Evolutionary conservation across 495 filamentous ascomycete species (phyloP).

Genomic region (Daldinia grandis): DNA sequence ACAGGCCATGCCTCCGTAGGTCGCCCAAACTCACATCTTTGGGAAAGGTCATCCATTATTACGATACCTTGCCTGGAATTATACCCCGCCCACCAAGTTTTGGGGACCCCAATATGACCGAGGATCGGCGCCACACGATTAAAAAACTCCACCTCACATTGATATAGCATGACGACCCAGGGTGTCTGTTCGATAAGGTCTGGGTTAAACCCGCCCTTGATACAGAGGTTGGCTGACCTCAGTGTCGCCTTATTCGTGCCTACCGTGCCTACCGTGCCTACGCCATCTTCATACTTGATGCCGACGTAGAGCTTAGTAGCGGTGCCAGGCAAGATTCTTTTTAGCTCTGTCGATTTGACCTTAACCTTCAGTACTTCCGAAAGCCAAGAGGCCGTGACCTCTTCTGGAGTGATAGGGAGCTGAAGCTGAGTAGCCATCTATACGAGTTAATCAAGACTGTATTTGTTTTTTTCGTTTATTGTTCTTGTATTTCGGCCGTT

Average conservation of each 20-base stretch:
- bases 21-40: slow-evolving; percentile 33
- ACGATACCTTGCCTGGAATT: slow-evolving; percentile 41
- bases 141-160: slow-evolving; percentile 45
- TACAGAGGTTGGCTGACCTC: slow-evolving; percentile 37
- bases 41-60: slow-evolving; percentile 43
- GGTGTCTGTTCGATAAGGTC: slow-evolving; percentile 31
- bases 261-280: background rate
- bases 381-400: slow-evolving; percentile 43
- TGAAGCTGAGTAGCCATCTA: background rate
- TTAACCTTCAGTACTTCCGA: slow-evolving; percentile 30
- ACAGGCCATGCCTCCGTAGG: slow-evolving; percentile 35
- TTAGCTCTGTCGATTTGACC: slow-evolving; percentile 36
- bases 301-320: slow-evolving; percentile 43
- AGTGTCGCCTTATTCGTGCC: background rate
- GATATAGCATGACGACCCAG: slow-evolving; percentile 31
- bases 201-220: slow-evolving; percentile 46
- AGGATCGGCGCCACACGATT: slow-evolving; percentile 38
- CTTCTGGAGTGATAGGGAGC: slow-evolving; percentile 28
- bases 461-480: background rate
- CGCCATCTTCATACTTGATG: slow-evolving; percentile 35
- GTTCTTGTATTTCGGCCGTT: background rate
- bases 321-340: slow-evolving; percentile 27
- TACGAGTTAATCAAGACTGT: background rate
- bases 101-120: slow-evolving; percentile 38
- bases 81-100: slow-evolving; percentile 38